Conservation (phyloP, 2,329 filamentous ascomycete genomes). For the Endothia cerciana region DNA sequence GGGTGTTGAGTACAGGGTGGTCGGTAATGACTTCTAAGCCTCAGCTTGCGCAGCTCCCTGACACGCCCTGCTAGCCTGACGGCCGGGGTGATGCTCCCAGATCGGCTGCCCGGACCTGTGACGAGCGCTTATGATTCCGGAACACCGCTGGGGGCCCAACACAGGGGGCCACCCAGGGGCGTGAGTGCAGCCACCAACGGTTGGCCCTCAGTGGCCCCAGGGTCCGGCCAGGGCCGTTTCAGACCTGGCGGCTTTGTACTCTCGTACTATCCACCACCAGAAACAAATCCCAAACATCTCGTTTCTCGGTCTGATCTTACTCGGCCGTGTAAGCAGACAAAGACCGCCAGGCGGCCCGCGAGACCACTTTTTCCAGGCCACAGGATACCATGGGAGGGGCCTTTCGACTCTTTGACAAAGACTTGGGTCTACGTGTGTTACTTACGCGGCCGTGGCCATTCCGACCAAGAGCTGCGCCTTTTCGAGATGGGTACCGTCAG, state of each 20-base stretch:
- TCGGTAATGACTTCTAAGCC: constrained; percentile 28
- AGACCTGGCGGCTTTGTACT: constrained; percentile 16
- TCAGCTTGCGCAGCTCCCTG: constrained; percentile 28
- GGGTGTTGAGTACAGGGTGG: constrained; percentile 10
- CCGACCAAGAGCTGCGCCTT: constrained; percentile 7
- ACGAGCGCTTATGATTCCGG: neutral
- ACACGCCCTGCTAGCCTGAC: constrained; percentile 12
- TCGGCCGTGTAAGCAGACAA: neutral
- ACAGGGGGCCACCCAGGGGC: constrained; percentile 1
- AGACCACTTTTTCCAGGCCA: neutral
- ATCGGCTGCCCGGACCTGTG: constrained; percentile 5
- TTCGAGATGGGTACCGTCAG: neutral
- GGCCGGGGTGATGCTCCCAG: constrained; percentile 12
- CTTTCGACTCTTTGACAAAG: neutral
- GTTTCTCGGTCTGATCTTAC: neutral
- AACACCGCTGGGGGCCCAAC: constrained; percentile 5
- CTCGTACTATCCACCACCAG: constrained; percentile 17
- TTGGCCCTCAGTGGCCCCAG: neutral
- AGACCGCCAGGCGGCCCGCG: neutral
- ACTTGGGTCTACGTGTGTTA: constrained; percentile 1
- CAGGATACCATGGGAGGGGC: neutral
- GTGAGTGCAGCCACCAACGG: constrained; percentile 10
- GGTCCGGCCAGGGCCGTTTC: constrained; percentile 23
- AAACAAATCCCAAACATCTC: constrained; percentile 24
- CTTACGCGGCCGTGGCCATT: constrained; percentile 23